Evolutionary conservation across 257 asterid genomes (phyloP).

Genomic region (Solanum pimpinellifolium): DNA sequence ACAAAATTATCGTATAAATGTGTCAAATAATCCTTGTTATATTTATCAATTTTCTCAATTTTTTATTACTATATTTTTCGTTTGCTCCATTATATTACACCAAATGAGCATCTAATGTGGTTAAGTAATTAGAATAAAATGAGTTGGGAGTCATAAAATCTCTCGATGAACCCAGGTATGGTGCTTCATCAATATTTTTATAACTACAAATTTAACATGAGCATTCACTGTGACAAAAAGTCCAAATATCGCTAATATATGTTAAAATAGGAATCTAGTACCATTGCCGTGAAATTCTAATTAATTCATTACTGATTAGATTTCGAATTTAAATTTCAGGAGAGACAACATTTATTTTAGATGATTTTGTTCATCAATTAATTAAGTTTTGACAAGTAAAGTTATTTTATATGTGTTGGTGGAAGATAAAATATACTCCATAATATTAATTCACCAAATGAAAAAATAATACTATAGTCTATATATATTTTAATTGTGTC

Average conservation of each 20-base stretch:
- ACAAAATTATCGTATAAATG: not conserved
- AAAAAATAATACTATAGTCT: not conserved
- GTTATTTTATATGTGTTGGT: not conserved
- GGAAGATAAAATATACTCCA: not conserved
- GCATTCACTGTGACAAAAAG: not conserved
- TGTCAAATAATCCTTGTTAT: not conserved
- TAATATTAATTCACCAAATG: not conserved
- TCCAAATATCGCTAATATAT: not conserved
- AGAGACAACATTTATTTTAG: not conserved
- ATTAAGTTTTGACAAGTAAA: not conserved
- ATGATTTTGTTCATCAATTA: not conserved
- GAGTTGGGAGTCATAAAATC: not conserved
- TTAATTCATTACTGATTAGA: not conserved
- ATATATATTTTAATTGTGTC: not conserved
- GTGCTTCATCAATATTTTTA: not conserved
- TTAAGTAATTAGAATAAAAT: not conserved
- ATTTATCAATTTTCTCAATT: not conserved
- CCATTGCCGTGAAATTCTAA: not conserved
- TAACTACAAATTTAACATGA: not conserved
- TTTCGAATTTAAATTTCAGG: accelerated
- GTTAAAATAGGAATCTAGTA: not conserved
- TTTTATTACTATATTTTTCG: too few relatives aligned
- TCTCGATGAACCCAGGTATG: not conserved
- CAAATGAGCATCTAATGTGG: not conserved
- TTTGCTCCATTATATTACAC: not conserved